Conservation (phyloP, 345 rosid genomes). For the Ceriops tagal region DNA sequence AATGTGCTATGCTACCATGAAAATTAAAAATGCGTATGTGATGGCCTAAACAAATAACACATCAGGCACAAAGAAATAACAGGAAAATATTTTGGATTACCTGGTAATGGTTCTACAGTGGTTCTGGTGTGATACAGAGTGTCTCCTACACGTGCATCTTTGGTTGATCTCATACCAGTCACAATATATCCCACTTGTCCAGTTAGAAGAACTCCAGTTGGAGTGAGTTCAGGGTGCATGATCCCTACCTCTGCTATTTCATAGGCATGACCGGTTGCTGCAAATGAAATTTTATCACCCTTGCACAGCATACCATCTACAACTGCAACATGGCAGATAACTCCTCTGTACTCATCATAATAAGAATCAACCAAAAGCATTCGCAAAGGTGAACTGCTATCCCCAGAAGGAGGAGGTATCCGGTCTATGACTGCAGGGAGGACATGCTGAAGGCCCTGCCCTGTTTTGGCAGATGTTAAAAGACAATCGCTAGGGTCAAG, state of each 20-base stretch:
- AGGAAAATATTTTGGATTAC: conserved; percentile 30
- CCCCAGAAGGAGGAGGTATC: conserved; percentile 88
- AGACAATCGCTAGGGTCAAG: conserved; percentile 76
- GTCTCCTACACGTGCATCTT: conserved; percentile 95
- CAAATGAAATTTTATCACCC: conserved; percentile 92
- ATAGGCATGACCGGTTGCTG: conserved; percentile 76
- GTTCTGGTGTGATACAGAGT: conserved; percentile 58
- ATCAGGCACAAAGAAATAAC: background rate
- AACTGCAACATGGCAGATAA: conserved; percentile 87
- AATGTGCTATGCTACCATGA: no score
- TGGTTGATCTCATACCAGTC: conserved; percentile 94
- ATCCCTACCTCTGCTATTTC: conserved; percentile 84
- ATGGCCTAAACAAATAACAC: background rate
- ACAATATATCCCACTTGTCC: conserved; percentile 98
- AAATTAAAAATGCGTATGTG: no score
- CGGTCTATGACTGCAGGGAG: conserved; percentile 85
- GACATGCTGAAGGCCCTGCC: conserved; percentile 85
- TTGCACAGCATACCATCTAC: conserved; percentile 77
- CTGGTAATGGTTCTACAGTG: conserved; percentile 80
- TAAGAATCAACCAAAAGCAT: conserved; percentile 94
- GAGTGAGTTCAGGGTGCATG: conserved; percentile 94
- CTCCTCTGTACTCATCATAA: conserved; percentile 93
- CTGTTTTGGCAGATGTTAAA: conserved; percentile 94
- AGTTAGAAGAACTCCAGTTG: conserved; percentile 82
- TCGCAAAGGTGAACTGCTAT: conserved; percentile 59